phyloP scores from a whole-genome alignment of 2,329 filamentous ascomycete species.

The Diplocarpon mali region DNA sequence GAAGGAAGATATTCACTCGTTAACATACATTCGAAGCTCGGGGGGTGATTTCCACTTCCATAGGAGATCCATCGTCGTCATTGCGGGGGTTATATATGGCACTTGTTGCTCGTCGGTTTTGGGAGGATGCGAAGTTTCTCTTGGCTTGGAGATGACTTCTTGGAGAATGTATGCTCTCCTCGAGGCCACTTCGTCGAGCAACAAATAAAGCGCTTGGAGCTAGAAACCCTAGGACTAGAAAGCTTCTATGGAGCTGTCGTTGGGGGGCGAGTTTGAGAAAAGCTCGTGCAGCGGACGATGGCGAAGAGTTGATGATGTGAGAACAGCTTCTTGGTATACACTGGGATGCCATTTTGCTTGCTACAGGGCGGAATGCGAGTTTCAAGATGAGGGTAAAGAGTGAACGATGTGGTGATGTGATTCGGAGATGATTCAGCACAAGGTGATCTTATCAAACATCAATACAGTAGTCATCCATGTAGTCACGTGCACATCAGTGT shows the following conservation, averaged over 20 bases:
- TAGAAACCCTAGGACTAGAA: slow-evolving; percentile 25
- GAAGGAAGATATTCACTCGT: slow-evolving; percentile 2
- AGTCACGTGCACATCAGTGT: background rate
- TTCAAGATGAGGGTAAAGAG: background rate
- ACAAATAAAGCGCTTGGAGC: slow-evolving; percentile 13
- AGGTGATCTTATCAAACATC: background rate
- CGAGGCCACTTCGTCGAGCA: background rate
- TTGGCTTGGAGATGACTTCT: slow-evolving; percentile 2
- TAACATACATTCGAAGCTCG: slow-evolving; percentile 62
- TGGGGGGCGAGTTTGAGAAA: slow-evolving; percentile 22
- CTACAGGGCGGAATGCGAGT: background rate
- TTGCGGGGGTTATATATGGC: slow-evolving; percentile 59
- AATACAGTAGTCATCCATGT: background rate
- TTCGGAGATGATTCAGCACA: slow-evolving; percentile 3
- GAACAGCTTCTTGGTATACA: slow-evolving; percentile 17
- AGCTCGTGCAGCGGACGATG: slow-evolving; percentile 18
- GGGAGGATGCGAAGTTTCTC: slow-evolving; percentile 18
- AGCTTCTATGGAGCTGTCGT: slow-evolving; percentile 14
- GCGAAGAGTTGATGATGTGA: slow-evolving; percentile 10
- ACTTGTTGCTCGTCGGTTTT: slow-evolving; percentile 29
- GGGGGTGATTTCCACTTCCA: slow-evolving; percentile 73
- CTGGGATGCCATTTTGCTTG: slow-evolving; percentile 18
- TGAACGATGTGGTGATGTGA: background rate
- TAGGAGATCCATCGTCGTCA: slow-evolving; percentile 75
- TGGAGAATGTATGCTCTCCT: background rate